These are phyloP conservation scores for Pseudogymnoascus sp. DNA, from an alignment of 2,329 filamentous ascomycete species.

Conservation along the genomic window DNA sequence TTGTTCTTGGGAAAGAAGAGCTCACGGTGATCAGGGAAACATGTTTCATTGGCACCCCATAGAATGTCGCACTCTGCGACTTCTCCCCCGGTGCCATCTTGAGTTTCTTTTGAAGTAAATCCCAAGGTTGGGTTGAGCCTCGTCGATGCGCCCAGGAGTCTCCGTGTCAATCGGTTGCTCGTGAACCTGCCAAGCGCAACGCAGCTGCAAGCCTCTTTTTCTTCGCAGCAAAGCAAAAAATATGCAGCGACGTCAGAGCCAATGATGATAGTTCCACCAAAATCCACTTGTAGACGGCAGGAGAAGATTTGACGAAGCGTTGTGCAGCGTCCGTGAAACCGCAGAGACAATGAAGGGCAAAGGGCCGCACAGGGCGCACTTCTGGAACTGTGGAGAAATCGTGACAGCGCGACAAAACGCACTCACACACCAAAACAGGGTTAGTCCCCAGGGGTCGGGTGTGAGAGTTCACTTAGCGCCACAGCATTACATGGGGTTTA, in stretches of 20 bases:
- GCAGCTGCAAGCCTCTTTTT: not conserved
- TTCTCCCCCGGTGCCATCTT: conserved; percentile 20
- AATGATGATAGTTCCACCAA: not conserved
- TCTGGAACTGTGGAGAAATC: not conserved
- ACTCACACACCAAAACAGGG: not conserved
- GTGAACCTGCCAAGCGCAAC: not conserved
- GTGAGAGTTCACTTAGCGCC: not conserved
- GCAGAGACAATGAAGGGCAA: conserved; percentile 1
- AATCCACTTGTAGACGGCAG: not conserved
- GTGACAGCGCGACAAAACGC: conserved; percentile 8
- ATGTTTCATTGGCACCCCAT: conserved; percentile 61
- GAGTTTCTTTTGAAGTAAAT: not conserved
- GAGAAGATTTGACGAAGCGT: not conserved
- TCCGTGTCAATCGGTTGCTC: not conserved
- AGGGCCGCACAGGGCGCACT: not conserved
- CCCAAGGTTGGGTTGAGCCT: conserved; percentile 4
- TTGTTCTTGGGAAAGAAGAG: conserved; percentile 13
- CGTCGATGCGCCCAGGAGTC: not conserved
- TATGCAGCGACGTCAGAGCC: not conserved
- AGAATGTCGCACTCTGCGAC: conserved; percentile 19
- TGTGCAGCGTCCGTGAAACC: conserved; percentile 6
- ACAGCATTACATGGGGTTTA: conserved; percentile 1
- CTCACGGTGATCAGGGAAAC: conserved; percentile 57
- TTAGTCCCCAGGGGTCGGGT: not conserved
- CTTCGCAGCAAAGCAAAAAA: not conserved